phyloP scores from a whole-genome alignment of 305 asterid genomes.

The Solanum hybrid region DNA sequence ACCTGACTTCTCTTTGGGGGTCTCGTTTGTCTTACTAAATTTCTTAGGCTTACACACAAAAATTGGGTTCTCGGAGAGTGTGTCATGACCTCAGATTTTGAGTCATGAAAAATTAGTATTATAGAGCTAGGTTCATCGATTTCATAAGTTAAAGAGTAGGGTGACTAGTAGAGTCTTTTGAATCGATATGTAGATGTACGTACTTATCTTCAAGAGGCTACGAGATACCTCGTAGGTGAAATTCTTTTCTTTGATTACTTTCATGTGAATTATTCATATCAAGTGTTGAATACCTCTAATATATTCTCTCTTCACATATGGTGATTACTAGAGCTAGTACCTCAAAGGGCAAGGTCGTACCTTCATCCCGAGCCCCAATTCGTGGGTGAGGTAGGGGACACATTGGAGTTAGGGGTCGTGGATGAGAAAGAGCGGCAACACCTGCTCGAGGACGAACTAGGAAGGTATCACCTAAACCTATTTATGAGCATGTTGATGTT shows the following conservation, averaged over 20 bases:
- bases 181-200: background rate
- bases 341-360: background rate
- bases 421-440: background rate
- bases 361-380: rapidly evolving
- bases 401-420: background rate
- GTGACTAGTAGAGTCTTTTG: background rate
- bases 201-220: background rate
- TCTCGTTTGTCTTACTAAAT: background rate
- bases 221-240: background rate
- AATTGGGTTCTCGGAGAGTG: background rate
- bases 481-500: background rate
- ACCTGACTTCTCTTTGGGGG: background rate
- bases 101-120: background rate
- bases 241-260: background rate
- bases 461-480: background rate
- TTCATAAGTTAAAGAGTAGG: background rate
- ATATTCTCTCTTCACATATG: too few species aligned
- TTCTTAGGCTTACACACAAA: background rate
- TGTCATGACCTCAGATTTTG: background rate
- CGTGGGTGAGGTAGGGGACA: background rate
- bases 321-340: background rate
- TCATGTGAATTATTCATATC: background rate
- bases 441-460: background rate
- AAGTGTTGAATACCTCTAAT: background rate
- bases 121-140: background rate